Evolutionary conservation across 2,329 filamentous ascomycete species (phyloP).

Genomic region (Proliferodiscus dingleyae): DNA sequence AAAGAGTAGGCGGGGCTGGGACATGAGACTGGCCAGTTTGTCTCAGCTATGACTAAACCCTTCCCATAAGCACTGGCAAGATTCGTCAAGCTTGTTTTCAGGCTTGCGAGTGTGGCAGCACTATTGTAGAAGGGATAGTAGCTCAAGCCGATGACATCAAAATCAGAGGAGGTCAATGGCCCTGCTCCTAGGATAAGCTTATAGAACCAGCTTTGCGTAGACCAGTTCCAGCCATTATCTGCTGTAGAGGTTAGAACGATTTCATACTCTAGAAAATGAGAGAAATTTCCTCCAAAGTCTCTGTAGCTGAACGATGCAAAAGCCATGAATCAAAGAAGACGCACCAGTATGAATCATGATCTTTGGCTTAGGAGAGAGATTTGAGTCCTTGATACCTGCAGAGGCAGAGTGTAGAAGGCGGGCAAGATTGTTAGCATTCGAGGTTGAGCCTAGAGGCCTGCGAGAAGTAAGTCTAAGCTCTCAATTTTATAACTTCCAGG

Average conservation of each 20-base stretch:
- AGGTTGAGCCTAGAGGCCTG: constrained; percentile 51
- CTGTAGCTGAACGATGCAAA: too few relatives aligned
- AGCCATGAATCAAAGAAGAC: too few relatives aligned
- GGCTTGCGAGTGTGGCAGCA: constrained; percentile 51
- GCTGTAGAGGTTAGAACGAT: too few relatives aligned
- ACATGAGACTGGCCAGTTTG: constrained; percentile 64
- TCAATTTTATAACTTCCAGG: too few relatives aligned
- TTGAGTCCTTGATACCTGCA: constrained; percentile 59
- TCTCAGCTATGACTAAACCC: constrained; percentile 64
- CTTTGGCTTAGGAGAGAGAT: constrained; percentile 51
- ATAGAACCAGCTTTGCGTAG: constrained; percentile 58
- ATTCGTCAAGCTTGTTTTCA: constrained; percentile 51
- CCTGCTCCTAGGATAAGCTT: constrained; percentile 49
- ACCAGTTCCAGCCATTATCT: constrained; percentile 71
- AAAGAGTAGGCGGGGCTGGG: constrained; percentile 53
- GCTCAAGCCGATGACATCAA: constrained; percentile 67
- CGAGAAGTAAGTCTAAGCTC: too few relatives aligned
- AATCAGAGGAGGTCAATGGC: constrained; percentile 48
- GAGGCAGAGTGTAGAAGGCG: constrained; percentile 59
- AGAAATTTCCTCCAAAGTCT: too few relatives aligned
- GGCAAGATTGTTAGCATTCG: constrained; percentile 55
- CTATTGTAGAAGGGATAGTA: constrained; percentile 69
- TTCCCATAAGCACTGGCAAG: constrained; percentile 61
- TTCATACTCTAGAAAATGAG: too few relatives aligned
- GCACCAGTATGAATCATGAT: constrained; percentile 63